Evolutionary conservation across 2,329 filamentous ascomycete genomes (phyloP).

Genomic region (Penicillium psychrosexuale): DNA sequence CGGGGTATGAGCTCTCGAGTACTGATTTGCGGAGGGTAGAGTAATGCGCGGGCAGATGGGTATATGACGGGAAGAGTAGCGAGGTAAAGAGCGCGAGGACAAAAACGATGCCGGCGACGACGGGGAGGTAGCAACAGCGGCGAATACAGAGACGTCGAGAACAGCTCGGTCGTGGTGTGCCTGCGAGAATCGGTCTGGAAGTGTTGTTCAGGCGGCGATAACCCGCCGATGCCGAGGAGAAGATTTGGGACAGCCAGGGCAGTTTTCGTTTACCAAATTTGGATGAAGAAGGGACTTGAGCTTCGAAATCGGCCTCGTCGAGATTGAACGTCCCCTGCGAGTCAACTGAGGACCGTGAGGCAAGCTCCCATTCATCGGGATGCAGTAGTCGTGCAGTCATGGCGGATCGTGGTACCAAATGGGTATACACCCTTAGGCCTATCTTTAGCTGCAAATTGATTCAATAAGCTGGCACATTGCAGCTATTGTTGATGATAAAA

Average conservation of each 20-base stretch:
- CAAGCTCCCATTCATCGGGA: slow-evolving; percentile 44
- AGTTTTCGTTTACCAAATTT: slow-evolving; percentile 22
- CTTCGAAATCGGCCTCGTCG: slow-evolving; percentile 43
- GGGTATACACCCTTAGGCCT: slow-evolving; percentile 14
- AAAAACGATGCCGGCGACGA: slow-evolving; percentile 28
- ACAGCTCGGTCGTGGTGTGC: slow-evolving; percentile 24
- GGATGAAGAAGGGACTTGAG: slow-evolving; percentile 31
- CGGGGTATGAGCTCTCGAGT: slow-evolving; percentile 31
- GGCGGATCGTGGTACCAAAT: slow-evolving; percentile 11
- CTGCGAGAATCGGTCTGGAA: slow-evolving; percentile 24
- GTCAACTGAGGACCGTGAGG: slow-evolving; percentile 39
- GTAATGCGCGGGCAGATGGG: slow-evolving; percentile 54
- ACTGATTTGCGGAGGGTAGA: slow-evolving; percentile 33
- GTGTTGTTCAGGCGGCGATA: slow-evolving; percentile 31
- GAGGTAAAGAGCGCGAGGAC: slow-evolving; percentile 42
- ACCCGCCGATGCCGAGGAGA: slow-evolving; percentile 27
- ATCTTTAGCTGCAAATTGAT: not conserved
- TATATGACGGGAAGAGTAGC: slow-evolving; percentile 57
- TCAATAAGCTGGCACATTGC: not conserved
- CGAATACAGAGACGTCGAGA: slow-evolving; percentile 30
- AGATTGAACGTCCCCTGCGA: slow-evolving; percentile 42
- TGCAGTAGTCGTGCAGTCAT: slow-evolving; percentile 41
- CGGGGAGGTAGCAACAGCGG: slow-evolving; percentile 30
- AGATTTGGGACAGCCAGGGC: slow-evolving; percentile 30
- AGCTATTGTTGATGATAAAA: not conserved